Conservation (phyloP, 305 asterid genomes). For the Fraxinus albicans region DNA sequence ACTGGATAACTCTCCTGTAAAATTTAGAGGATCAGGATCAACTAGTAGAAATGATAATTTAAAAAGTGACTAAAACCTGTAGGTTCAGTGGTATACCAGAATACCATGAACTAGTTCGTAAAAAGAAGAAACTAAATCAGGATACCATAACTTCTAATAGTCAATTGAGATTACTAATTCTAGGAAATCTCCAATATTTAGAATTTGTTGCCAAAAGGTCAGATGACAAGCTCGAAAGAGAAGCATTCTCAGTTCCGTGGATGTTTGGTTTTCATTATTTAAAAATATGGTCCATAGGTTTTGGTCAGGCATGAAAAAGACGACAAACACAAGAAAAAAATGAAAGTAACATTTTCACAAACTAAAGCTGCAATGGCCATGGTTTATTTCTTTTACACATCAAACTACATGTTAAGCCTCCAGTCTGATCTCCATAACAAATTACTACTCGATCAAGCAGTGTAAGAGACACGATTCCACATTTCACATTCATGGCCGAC, state of each 20-base stretch:
- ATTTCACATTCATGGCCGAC: not conserved
- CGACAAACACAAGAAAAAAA: not conserved
- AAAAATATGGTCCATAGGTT: not conserved
- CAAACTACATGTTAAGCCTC: not conserved
- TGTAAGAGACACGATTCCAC: not conserved
- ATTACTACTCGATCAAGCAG: not conserved
- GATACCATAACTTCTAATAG: not conserved
- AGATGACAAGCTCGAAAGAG: not conserved
- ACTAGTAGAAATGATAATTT: not conserved
- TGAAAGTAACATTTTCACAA: not conserved
- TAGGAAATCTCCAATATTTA: not conserved
- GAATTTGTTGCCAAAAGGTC: not conserved
- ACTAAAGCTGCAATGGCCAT: not conserved
- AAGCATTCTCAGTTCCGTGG: not conserved
- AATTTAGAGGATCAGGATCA: conserved; percentile 16
- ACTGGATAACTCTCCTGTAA: conserved; percentile 94
- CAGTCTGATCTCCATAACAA: not conserved
- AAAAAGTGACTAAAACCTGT: not conserved
- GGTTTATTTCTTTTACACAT: not conserved
- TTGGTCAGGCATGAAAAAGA: not conserved
- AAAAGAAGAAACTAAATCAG: not conserved
- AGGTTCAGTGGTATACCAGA: not conserved
- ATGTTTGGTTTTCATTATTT: not conserved
- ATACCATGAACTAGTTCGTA: not conserved
- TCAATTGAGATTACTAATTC: not conserved